These are phyloP conservation scores for Butyriboletus regius DNA, from an alignment of 1,284 basidiomycete genomes.

Conservation along the genomic window DNA sequence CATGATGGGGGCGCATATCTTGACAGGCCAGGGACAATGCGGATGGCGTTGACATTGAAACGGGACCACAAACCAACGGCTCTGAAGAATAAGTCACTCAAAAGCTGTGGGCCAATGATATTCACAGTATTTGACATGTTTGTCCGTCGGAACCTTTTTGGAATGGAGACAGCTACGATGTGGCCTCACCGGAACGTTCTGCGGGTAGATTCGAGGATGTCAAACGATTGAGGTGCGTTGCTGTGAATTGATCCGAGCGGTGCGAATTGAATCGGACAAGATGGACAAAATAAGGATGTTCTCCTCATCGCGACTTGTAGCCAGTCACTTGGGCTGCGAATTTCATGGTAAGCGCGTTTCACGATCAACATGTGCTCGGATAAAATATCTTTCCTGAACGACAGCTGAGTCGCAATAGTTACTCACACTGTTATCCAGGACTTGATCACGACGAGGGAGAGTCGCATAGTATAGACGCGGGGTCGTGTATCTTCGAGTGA, in stretches of 20 bases:
- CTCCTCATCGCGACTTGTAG: neutral
- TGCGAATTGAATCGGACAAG: neutral
- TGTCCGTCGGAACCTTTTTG: no score
- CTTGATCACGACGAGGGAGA: neutral
- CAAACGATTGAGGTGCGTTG: neutral
- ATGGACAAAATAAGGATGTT: neutral
- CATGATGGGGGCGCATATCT: neutral
- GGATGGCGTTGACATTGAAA: neutral
- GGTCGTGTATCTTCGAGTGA: neutral
- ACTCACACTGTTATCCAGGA: neutral
- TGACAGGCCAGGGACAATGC: neutral
- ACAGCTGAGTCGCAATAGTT: neutral
- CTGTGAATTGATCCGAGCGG: neutral
- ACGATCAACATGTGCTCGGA: neutral
- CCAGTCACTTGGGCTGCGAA: constrained; percentile 6
- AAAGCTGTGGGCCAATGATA: constrained; percentile 1
- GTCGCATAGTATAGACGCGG: neutral
- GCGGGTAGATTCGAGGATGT: neutral
- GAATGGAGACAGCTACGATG: neutral
- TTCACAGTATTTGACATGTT: neutral
- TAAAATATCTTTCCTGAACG: neutral
- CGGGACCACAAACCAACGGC: no score
- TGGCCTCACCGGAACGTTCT: neutral
- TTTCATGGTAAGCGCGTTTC: neutral
- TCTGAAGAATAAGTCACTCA: no score